These are phyloP conservation scores for Rutidosis leptorrhynchoides DNA, from an alignment of 129 eudicot species.

Conservation along the genomic window DNA sequence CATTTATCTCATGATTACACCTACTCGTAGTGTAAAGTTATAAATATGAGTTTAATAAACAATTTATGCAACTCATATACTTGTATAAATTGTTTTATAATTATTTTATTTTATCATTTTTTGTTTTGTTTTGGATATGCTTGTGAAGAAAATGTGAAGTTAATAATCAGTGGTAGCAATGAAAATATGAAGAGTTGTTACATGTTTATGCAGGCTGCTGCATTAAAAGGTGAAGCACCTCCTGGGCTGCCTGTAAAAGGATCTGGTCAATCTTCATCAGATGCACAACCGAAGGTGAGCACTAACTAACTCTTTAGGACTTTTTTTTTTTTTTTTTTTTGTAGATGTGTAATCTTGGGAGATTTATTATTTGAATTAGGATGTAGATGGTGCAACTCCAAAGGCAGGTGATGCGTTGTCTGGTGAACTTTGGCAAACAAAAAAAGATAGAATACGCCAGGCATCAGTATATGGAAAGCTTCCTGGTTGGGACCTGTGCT, in stretches of 20 bases:
- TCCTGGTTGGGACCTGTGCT: conserved; percentile 98
- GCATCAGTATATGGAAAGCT: conserved; percentile 78
- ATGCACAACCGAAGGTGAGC: conserved; percentile 75
- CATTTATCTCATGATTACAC: background rate
- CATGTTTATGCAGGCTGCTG: conserved; percentile 72
- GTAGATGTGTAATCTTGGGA: background rate
- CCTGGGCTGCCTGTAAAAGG: conserved; percentile 96
- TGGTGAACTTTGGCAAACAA: conserved; percentile 96
- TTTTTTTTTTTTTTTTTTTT: conserved; percentile 1
- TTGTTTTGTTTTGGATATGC: conserved; percentile 6
- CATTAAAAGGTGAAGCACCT: conserved; percentile 98
- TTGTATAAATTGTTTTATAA: no score
- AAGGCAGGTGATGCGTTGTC: conserved; percentile 86
- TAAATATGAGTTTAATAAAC: no score
- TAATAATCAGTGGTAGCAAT: background rate
- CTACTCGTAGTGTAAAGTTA: background rate
- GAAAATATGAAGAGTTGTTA: background rate
- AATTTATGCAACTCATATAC: no score
- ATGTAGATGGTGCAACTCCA: conserved; percentile 70
- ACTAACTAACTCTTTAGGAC: conserved; percentile 6
- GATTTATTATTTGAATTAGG: conserved; percentile 40
- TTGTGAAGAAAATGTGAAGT: background rate
- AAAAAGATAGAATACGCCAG: conserved; percentile 82
- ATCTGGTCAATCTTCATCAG: conserved; percentile 89
- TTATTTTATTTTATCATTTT: background rate